Base-by-base conservation (phyloP, 352 stramenopile genomes). In the Globisporangium takayamanum region DNA sequence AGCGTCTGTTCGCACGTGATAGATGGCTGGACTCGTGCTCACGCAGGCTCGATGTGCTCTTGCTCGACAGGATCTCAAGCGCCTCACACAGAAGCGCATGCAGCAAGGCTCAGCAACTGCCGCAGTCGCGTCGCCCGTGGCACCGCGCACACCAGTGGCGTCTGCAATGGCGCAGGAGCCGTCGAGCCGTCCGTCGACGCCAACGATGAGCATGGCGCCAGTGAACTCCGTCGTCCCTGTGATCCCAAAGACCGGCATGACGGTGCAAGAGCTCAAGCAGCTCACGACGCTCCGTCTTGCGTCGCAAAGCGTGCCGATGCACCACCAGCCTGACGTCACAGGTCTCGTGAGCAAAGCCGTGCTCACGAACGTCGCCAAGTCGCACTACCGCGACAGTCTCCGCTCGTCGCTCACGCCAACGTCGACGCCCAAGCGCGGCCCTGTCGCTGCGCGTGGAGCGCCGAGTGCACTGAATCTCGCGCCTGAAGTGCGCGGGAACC, bases 181-280 rank as follows among this genome's bases (percentile, higher is more conserved):
- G 16, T 70, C 52, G 12, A 58, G 69, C 3, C 66, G 71, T 37
- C 71, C 76, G 20, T 67, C 73, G 14, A 89, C 78, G 36, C 82
- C 82, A 36, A 89, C 78, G 57, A 72, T 89, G 49, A 84, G 84
- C 62, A 78, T 87, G 60, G 61, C 76, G n/a, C 69, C 69, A 16
- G 69, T 84, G 10, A 79, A 83, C 39, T 61, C 69, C 33, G 65
- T 71, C 14, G 60, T 65, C 11, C 60, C 69, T 3, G 68, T 80
- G 1, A 68, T 85, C 16, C 83, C 83, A 3, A 93, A 93, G 66
- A 88, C 77, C 0, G 84, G 84, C 30, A 94, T 94, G 84, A 87
- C 84, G 3, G 84, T 94, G 36, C 84, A 94, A 60, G 84, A 94
- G 59, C 71, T 94, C 26, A 94, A 94, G 68, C 84, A 94, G 56